Conservation (phyloP, 2,329 filamentous ascomycete species). For the Colletotrichum nymphaeae region DNA sequence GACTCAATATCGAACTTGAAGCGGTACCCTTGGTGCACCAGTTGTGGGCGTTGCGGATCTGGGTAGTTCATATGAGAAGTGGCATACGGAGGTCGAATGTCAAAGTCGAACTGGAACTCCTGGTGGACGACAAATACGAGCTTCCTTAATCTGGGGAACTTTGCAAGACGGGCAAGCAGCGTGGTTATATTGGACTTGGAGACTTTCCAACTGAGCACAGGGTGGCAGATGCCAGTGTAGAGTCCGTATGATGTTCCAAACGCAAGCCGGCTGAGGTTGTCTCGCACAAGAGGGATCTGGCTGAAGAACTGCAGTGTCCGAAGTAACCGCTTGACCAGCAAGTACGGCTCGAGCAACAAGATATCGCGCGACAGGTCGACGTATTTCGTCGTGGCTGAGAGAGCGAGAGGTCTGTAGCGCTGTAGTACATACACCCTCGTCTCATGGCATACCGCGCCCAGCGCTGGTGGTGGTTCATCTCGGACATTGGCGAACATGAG, state of each 20-base stretch:
- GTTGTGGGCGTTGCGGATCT: constrained; percentile 46
- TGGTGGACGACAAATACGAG: constrained; percentile 60
- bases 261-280: constrained; percentile 53
- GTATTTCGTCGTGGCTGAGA: constrained; percentile 58
- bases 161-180: constrained; percentile 53
- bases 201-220: constrained; percentile 56
- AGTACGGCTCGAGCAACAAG: constrained; percentile 59
- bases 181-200: constrained; percentile 56
- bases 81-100: constrained; percentile 43
- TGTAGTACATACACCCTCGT: constrained; percentile 55
- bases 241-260: constrained; percentile 60
- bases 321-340: constrained; percentile 58
- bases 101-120: constrained; percentile 58
- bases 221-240: constrained; percentile 57
- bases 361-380: constrained; percentile 59
- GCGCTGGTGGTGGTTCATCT: constrained; percentile 55
- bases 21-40: constrained; percentile 58
- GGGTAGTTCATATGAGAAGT: constrained; percentile 24
- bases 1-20: constrained; percentile 60
- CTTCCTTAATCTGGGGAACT: constrained; percentile 52
- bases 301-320: constrained; percentile 58
- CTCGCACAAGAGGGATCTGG: constrained; percentile 56
- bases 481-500: constrained; percentile 60
- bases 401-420: constrained; percentile 56
- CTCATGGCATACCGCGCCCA: constrained; percentile 57